phyloP scores from a whole-genome alignment of 495 filamentous ascomycete species.

The Letharia columbiana region DNA sequence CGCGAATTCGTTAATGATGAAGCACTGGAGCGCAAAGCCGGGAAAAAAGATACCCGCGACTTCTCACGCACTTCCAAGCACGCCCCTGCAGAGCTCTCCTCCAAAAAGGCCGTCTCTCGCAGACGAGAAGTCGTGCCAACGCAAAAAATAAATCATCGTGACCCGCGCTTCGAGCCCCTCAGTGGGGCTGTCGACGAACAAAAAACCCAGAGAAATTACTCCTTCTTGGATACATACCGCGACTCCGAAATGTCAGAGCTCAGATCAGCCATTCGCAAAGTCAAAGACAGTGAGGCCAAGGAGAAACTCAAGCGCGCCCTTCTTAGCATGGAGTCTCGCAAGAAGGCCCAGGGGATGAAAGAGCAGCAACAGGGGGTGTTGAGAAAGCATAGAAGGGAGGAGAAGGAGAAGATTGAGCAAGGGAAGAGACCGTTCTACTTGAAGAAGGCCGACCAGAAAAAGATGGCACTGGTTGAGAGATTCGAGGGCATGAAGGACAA shows the following conservation, averaged over 20 bases:
- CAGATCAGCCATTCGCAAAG: slow-evolving; percentile 52
- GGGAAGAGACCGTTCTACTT: slow-evolving; percentile 92
- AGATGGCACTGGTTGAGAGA: slow-evolving; percentile 65
- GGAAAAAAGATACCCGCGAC: slow-evolving; percentile 32
- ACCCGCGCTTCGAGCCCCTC: slow-evolving; percentile 76
- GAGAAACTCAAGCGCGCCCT: slow-evolving; percentile 60
- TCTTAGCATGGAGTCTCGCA: slow-evolving; percentile 56
- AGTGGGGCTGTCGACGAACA: slow-evolving; percentile 43
- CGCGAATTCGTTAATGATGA: slow-evolving; percentile 29
- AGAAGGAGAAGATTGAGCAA: slow-evolving; percentile 72
- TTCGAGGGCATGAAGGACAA: slow-evolving; percentile 71
- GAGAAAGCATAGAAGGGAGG: slow-evolving; percentile 63
- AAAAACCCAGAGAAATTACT: slow-evolving; percentile 58
- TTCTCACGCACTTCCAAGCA: slow-evolving; percentile 68
- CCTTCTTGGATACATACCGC: slow-evolving; percentile 79
- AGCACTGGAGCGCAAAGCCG: slow-evolving; percentile 34
- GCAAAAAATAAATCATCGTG: slow-evolving; percentile 44
- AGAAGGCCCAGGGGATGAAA: slow-evolving; percentile 58
- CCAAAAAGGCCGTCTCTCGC: slow-evolving; percentile 73
- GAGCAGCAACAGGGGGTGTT: slow-evolving; percentile 58
- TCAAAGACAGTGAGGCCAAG: slow-evolving; percentile 51
- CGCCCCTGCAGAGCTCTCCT: slow-evolving; percentile 70
- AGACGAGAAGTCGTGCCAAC: slow-evolving; percentile 58
- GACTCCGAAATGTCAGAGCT: slow-evolving; percentile 68
- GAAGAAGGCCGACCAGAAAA: slow-evolving; percentile 86